Base-by-base conservation (phyloP, 768 basidiomycete genomes). In the Cubamyces sp. region DNA sequence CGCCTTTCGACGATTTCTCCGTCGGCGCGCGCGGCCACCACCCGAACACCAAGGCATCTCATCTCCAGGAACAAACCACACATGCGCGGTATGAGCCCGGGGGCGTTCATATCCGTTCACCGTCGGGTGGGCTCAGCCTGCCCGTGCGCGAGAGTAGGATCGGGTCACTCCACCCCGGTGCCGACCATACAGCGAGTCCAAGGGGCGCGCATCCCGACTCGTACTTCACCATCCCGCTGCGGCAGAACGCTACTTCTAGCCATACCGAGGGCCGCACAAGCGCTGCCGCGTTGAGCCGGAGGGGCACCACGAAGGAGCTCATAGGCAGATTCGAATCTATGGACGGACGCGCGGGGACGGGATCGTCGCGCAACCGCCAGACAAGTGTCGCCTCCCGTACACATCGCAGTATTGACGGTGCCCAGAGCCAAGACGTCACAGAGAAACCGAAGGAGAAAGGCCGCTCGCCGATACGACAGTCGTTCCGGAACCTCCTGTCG, bases 401-500 rank as follows among this genome's bases (percentile, higher is more conserved):
- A 34, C 34, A 11, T 9, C 34, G 34, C 9, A 34, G 5, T 6
- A 34, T 34, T 11, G 34, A 34, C 34, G 34, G 34, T 34, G 34
- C 34, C 34, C 34, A 34, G 34, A 34, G 11, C 34, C 5, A 34
- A 11, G 34, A 34, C 34, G 34, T 34, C 34, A 34, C 34, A 34
- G 47, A 51, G 51, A 60, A 75, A 14, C 34, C 19, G 65, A 81
- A 79, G 60, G 79, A 76, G 61, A 86, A 81, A 69, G 73, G 71
- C 52, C 72, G 74, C 9, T 87, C 85, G 5, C 84, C 85, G 2
- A 74, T 90, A 52, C 82, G 87, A 23, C 84, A 83, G 70, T 89
- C 87, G 18, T 74, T 90, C 64, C 81, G 83, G 42, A 89, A 85
- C 65, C 70, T 90, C 30, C 74, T 90, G 46, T 82, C 86, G 5